A percentile compares a stretch with the other conserved stretches of the same genome.
Evolutionary conservation across 805 yeast species (phyloP).

Genomic region (Vanderwaltozyma yarrowii): DNA sequence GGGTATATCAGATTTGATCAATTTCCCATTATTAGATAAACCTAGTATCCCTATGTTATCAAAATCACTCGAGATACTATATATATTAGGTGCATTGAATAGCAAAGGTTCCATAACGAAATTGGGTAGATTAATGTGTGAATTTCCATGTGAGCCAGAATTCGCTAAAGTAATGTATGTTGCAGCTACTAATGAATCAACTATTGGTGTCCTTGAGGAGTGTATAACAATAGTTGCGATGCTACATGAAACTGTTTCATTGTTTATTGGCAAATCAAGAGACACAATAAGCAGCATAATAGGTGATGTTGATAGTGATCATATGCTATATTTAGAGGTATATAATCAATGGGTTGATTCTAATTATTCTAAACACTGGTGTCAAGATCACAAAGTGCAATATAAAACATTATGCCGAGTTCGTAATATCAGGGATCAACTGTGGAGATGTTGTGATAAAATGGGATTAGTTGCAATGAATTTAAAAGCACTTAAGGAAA

Average conservation of each 20-base stretch:
- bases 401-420: constrained; percentile 61
- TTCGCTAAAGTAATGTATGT: constrained; percentile 65
- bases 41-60: constrained; percentile 69
- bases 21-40: constrained; percentile 85
- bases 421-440: constrained; percentile 59
- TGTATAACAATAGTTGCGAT: constrained; percentile 68
- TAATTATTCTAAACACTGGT: constrained; percentile 69
- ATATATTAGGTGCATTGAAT: constrained; percentile 78
- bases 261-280: constrained; percentile 18
- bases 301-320: constrained; percentile 59
- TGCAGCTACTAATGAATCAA: constrained; percentile 38
- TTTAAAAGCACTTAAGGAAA: constrained; percentile 3
- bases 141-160: constrained; percentile 87
- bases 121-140: constrained; percentile 78
- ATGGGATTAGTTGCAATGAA: constrained; percentile 19
- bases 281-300: constrained; percentile 28
- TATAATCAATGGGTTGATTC: constrained; percentile 68
- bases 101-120: constrained; percentile 68
- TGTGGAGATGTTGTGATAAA: constrained; percentile 45
- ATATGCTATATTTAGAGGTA: constrained; percentile 60
- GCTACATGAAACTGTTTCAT: constrained; percentile 65
- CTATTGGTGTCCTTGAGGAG: constrained; percentile 50
- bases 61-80: constrained; percentile 70
- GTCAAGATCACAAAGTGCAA: constrained; percentile 73
- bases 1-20: constrained; percentile 73